Base-by-base conservation (phyloP, 2,329 filamentous ascomycete species). In the Sclerotinia spermophila region DNA sequence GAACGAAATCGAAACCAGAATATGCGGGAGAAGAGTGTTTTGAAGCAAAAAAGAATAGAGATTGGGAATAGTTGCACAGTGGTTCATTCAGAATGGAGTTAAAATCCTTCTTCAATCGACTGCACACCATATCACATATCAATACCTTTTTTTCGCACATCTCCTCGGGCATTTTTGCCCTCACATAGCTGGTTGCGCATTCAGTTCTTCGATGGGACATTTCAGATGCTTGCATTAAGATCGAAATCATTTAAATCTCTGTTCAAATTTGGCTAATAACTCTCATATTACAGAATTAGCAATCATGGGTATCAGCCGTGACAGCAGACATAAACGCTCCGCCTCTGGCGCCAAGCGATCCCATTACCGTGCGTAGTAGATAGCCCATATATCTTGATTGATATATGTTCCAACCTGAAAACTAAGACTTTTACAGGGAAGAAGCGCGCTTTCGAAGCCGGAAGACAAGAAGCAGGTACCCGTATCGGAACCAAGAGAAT, bases 311-410 rank as follows among this genome's bases (percentile, higher is more conserved):
- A 98, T 99, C 88, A 97, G 95, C 86, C 93, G 96, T 88, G 95
- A 98, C 88, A 97, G 94, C 85, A 94, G 96, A 88, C 96, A 99
- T 91, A 99, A 99, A 92, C 94, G 96, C 87, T 94, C 94, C 86
- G 94, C 95, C 85, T 92, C 96, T 84, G 96, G 96, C 89, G 96
- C 96, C 82, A 99, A 99, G 92, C 91, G 92, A 84, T 88, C 92
- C 86, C 92, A 90, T 87, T 96, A 95, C 90, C 90, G 92, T 90
- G 86, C 86, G 89, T 91, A 78, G 76, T 86, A 87, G 86, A 88
- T 89, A 89, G 87, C 88, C 88, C 88, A 88, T 90, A 88, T 90
- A 83, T 81, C 73, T 69, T 64, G 6, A 62, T 24, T 72, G 82
- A 82, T 86, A 88, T 89, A 86, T 88, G 87, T 91, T 91, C 90